phyloP scores from a whole-genome alignment of 495 filamentous ascomycete genomes.

The Penicillium coffeae region DNA sequence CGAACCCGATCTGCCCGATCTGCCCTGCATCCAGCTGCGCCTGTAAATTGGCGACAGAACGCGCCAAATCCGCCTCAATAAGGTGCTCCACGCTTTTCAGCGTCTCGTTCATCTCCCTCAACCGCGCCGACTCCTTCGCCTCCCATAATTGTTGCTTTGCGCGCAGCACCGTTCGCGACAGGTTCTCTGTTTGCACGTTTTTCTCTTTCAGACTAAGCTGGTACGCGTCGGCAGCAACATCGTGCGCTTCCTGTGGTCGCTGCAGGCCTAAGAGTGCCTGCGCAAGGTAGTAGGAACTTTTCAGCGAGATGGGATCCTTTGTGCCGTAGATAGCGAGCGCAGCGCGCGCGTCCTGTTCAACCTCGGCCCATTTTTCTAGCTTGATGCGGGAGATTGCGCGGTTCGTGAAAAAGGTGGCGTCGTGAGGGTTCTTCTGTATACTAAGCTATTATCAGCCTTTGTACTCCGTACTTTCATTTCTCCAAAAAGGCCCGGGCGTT shows the following conservation, averaged over 20 bases:
- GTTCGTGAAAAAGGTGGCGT: conserved; percentile 67
- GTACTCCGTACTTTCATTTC: neutral
- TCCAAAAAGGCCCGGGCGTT: neutral
- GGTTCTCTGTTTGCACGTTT: conserved; percentile 57
- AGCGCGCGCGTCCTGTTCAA: conserved; percentile 71
- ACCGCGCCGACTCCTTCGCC: conserved; percentile 42
- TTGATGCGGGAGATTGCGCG: conserved; percentile 79
- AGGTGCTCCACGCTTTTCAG: conserved; percentile 46
- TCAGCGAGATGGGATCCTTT: conserved; percentile 55
- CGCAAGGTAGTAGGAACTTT: conserved; percentile 79
- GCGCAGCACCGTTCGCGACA: conserved; percentile 64
- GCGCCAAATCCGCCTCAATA: conserved; percentile 51
- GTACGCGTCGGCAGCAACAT: conserved; percentile 71
- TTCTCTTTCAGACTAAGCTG: conserved; percentile 57
- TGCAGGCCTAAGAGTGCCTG: conserved; percentile 74
- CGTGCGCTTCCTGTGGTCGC: conserved; percentile 70
- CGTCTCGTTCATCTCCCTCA: conserved; percentile 46
- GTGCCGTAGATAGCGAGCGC: conserved; percentile 62
- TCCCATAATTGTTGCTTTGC: conserved; percentile 70
- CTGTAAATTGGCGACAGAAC: conserved; percentile 49
- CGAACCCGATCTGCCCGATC: conserved; percentile 42
- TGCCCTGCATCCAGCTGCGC: conserved; percentile 41
- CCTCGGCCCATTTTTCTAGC: conserved; percentile 66
- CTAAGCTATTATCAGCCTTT: conserved; percentile 14
- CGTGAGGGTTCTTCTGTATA: conserved; percentile 45